phyloP scores from a whole-genome alignment of 2,329 filamentous ascomycete genomes.

The Penicillium sp. region DNA sequence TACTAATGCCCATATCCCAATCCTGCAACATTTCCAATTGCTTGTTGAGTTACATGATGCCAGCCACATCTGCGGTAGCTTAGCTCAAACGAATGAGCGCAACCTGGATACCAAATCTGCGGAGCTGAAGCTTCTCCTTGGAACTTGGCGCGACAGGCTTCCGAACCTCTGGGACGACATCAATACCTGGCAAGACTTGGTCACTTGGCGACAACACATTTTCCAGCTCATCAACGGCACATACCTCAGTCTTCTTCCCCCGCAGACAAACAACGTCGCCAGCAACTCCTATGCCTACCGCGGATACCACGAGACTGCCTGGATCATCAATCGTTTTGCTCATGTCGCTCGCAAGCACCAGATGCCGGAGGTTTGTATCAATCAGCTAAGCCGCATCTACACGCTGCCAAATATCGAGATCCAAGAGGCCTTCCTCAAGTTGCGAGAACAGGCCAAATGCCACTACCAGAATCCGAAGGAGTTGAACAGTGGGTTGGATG shows the following conservation, averaged over 20 bases:
- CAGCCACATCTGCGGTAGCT: slow-evolving; percentile 88
- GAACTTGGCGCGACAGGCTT: slow-evolving; percentile 89
- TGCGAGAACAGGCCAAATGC: slow-evolving; percentile 97
- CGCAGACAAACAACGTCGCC: slow-evolving; percentile 71
- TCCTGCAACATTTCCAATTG: slow-evolving; percentile 96
- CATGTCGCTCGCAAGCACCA: slow-evolving; percentile 97
- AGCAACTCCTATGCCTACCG: slow-evolving; percentile 94
- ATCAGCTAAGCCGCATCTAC: slow-evolving; percentile 93
- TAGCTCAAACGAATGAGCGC: slow-evolving; percentile 71
- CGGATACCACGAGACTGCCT: slow-evolving; percentile 96
- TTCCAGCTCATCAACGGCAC: slow-evolving; percentile 95
- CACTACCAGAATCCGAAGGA: slow-evolving; percentile 96
- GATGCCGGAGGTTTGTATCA: slow-evolving; percentile 94
- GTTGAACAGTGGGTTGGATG: slow-evolving; percentile 84
- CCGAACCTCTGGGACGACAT: slow-evolving; percentile 99
- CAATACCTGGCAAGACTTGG: slow-evolving; percentile 96
- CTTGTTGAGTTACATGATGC: slow-evolving; percentile 96
- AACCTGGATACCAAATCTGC: slow-evolving; percentile 94
- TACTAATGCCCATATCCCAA: slow-evolving; percentile 88
- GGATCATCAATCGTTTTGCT: slow-evolving; percentile 99
- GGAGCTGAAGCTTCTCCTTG: slow-evolving; percentile 87
- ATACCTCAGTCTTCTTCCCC: slow-evolving; percentile 78
- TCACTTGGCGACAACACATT: slow-evolving; percentile 99
- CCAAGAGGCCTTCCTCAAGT: slow-evolving; percentile 95
- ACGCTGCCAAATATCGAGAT: slow-evolving; percentile 99